Evolutionary conservation across 768 basidiomycete genomes (phyloP).

Genomic region (Amanita jacksonii): DNA sequence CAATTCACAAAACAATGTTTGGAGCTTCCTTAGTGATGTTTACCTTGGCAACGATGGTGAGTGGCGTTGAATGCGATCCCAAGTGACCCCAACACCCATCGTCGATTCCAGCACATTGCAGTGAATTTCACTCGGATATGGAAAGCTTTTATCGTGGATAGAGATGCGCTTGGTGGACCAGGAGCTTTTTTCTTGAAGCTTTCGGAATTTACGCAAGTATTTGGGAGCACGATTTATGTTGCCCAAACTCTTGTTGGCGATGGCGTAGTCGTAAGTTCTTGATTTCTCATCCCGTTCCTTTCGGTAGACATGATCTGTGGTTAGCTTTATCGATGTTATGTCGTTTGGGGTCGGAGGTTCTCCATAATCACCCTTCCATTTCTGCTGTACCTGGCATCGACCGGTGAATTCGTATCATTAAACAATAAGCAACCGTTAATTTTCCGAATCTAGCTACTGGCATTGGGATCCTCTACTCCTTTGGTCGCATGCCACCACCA

Average conservation of each 20-base stretch:
- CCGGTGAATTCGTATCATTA: slow-evolving; percentile 16
- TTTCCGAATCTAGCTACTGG: neutral
- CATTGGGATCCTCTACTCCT: neutral
- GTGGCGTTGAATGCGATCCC: no score
- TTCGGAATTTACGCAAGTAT: slow-evolving; percentile 25
- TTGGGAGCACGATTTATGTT: slow-evolving; percentile 27
- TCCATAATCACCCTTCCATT: slow-evolving; percentile 18
- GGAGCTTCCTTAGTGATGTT: slow-evolving; percentile 23
- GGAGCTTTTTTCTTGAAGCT: slow-evolving; percentile 24
- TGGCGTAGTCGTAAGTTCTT: slow-evolving; percentile 21
- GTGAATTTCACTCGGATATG: slow-evolving; percentile 27
- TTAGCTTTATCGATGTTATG: slow-evolving; percentile 23
- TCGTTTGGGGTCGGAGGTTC: slow-evolving; percentile 22
- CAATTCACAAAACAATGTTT: slow-evolving; percentile 23
- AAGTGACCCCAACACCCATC: no score
- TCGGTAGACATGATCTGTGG: no score
- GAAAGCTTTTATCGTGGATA: slow-evolving; percentile 23
- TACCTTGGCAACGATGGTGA: slow-evolving; percentile 22
- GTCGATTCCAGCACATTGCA: slow-evolving; percentile 29
- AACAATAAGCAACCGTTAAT: no score
- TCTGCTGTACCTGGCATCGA: slow-evolving; percentile 21
- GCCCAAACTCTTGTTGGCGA: slow-evolving; percentile 30
- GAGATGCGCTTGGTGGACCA: slow-evolving; percentile 16
- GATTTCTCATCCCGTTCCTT: neutral
- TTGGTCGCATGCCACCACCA: slow-evolving; percentile 12